These are phyloP conservation scores for Apophysomyces sp. DNA, from an alignment of 371 early-diverging fungal species.

Conservation along the genomic window DNA sequence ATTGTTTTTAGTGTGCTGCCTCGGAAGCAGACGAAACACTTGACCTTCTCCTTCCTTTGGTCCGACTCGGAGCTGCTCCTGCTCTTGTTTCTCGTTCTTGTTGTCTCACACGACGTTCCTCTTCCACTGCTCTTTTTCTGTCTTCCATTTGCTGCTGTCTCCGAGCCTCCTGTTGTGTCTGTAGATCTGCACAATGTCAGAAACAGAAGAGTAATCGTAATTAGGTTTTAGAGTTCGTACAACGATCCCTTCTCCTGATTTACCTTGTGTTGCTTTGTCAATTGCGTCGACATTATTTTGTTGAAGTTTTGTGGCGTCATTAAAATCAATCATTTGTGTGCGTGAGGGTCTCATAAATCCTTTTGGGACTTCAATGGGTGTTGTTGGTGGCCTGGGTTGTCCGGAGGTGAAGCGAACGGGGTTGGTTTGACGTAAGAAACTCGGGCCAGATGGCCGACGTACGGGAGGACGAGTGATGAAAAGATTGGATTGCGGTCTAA, in stretches of 20 bases:
- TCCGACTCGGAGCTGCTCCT: not conserved
- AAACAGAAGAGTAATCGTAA: too few species aligned
- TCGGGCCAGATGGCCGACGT: conserved; percentile 4
- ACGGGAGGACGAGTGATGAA: conserved; percentile 9
- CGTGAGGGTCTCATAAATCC: conserved; percentile 17
- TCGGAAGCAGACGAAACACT: not conserved
- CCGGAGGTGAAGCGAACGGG: conserved; percentile 4
- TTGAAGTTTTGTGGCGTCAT: conserved; percentile 11
- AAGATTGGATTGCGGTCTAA: conserved; percentile 2
- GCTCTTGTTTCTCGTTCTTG: not conserved
- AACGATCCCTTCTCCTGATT: not conserved
- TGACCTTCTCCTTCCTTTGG: conserved; percentile 1
- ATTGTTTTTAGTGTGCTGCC: not conserved
- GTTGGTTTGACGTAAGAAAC: conserved; percentile 2
- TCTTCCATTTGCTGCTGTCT: conserved; percentile 9
- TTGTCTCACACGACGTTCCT: conserved; percentile 3
- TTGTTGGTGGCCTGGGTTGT: not conserved
- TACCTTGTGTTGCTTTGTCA: conserved; percentile 11
- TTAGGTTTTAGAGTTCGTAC: not conserved
- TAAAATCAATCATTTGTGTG: conserved; percentile 19
- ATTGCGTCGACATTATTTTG: conserved; percentile 7
- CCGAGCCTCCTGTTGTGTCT: conserved; percentile 9
- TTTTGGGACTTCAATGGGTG: conserved; percentile 3
- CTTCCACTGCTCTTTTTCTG: not conserved
- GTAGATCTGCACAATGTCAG: conserved; percentile 1